A percentile compares a stretch with the other conserved stretches of the same genome.
Evolutionary conservation across 2,329 filamentous ascomycete genomes (phyloP).

Genomic region (Lachnellula hyalina): DNA sequence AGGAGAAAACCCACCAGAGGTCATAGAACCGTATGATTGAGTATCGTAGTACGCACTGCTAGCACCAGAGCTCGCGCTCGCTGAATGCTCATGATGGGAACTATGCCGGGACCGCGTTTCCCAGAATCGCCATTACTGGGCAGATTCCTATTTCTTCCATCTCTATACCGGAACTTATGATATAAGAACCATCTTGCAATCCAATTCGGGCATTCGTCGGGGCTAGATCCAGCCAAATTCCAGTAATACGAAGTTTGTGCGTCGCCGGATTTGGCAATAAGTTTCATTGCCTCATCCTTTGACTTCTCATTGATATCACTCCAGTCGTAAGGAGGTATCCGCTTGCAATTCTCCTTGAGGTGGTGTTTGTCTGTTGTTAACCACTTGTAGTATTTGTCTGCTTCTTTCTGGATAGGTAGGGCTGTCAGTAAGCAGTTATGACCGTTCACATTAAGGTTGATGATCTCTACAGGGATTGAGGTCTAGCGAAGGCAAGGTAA

Average conservation of each 20-base stretch:
- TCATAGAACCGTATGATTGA: background rate
- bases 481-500: background rate
- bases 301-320: slow-evolving; percentile 29
- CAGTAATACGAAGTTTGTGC: slow-evolving; percentile 26
- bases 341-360: slow-evolving; percentile 29
- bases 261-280: slow-evolving; percentile 21
- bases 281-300: slow-evolving; percentile 28
- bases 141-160: slow-evolving; percentile 28
- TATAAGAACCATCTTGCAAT: slow-evolving; percentile 32
- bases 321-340: slow-evolving; percentile 30
- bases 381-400: slow-evolving; percentile 28
- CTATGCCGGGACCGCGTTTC: background rate
- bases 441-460: background rate
- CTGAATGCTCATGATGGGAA: background rate
- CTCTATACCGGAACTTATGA: slow-evolving; percentile 32
- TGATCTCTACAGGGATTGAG: background rate
- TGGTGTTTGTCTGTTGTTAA: slow-evolving; percentile 26
- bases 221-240: slow-evolving; percentile 20
- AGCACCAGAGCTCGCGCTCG: background rate
- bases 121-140: slow-evolving; percentile 3
- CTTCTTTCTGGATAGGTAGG: slow-evolving; percentile 26
- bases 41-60: background rate
- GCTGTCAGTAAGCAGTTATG: slow-evolving; percentile 21
- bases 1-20: background rate
- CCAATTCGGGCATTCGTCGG: slow-evolving; percentile 28